Conservation (phyloP, 805 yeast species). For the Pichia eremophila region DNA sequence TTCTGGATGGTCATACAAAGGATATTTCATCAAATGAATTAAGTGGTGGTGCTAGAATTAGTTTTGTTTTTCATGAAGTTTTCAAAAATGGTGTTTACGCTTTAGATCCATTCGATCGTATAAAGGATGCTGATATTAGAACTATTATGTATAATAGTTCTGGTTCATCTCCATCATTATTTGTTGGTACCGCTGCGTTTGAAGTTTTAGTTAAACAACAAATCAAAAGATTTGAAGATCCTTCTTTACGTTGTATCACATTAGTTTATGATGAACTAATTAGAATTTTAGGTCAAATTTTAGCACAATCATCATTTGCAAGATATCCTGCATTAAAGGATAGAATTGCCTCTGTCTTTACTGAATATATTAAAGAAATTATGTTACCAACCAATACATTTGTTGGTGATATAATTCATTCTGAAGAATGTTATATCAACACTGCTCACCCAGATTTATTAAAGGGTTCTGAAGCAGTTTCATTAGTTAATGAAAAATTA, state of each 20-base stretch:
- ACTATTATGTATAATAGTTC: constrained; percentile 95
- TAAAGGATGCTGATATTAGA: constrained; percentile 90
- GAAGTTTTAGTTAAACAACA: constrained; percentile 93
- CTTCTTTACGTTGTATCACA: constrained; percentile 77
- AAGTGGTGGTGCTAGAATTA: constrained; percentile 96
- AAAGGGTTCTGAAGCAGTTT: constrained; percentile 92
- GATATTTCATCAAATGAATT: constrained; percentile 84
- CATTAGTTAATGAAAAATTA: constrained; percentile 79
- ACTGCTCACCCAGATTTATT: constrained; percentile 96
- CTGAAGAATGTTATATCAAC: constrained; percentile 92
- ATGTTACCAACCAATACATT: constrained; percentile 79
- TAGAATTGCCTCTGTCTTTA: constrained; percentile 68
- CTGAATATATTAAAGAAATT: constrained; percentile 70
- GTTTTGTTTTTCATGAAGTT: constrained; percentile 94
- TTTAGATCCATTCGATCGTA: constrained; percentile 92
- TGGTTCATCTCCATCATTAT: constrained; percentile 91
- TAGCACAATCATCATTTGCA: constrained; percentile 70
- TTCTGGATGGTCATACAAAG: constrained; percentile 84
- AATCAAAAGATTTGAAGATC: constrained; percentile 90
- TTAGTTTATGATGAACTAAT: constrained; percentile 91
- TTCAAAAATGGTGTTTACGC: constrained; percentile 87
- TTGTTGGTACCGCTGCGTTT: constrained; percentile 95
- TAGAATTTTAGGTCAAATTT: constrained; percentile 76
- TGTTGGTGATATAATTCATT: constrained; percentile 68
- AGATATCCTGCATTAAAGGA: constrained; percentile 91